Base-by-base conservation (phyloP, 306 rosid species). In the Astragalus membranaceus region DNA sequence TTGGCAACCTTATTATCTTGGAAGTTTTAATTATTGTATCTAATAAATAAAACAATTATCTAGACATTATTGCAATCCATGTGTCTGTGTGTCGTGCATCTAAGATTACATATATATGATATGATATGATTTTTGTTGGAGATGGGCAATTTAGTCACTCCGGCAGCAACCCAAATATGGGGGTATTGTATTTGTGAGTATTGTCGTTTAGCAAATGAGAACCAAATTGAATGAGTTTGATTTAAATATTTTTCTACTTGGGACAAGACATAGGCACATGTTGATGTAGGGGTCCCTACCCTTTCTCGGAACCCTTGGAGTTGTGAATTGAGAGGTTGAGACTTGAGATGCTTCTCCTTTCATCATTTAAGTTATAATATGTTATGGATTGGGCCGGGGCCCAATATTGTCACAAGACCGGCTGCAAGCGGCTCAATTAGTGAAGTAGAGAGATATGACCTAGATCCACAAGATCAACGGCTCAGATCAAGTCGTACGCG, bases 241-340 rank as follows among this genome's bases (percentile, higher is more conserved):
- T 84, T 81, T 79, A 73, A 88, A 85, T 89, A 90, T 78, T 74
- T 85, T 79, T 69, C 88, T 84, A 81, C 83, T 84, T 39, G 51
- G 70, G 88, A 86, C 80, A 75, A 78, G 90, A 90, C 92, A 86
- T 37, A 30, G 83, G 85, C 96, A 90, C 92, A 88, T 90, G 96
- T 87, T 80, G 75, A 60, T 67, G 50, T 42, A 71, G 73, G 82
- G 74, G 69, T 12, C 79, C 76, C 66, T 56, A 75, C 68, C 48
- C 75, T 70, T 67, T 56, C 55, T 6, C 62, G 63, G 65, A 70
- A 70, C 59, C 80, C 73, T 32, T 62, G 11, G 7, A 37, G 5
- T 75, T 72, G 16, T 69, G 39, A 59, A 59, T 68, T 75, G 48
- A 87, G 76, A 79, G 80, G 79, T 66, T 58, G 70, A 82, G 58